Base-by-base conservation (phyloP, 2,329 filamentous ascomycete species). In the Lanzia echinophila region DNA sequence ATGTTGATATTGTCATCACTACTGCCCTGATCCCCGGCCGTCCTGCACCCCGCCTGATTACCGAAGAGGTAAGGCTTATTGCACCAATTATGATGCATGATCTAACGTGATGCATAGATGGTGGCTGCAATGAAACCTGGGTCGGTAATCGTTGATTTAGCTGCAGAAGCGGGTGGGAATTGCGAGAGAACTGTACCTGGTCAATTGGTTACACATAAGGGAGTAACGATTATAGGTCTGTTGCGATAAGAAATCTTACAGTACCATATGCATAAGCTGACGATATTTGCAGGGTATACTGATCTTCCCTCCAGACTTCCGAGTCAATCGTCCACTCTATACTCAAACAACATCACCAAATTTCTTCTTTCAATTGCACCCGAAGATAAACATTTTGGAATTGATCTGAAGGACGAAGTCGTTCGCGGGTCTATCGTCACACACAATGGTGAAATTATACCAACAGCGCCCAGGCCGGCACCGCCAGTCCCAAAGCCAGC, bases 261-360 rank as follows among this genome's bases (percentile, higher is more conserved):
- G 2, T 3, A 12, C 6, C 6, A n/a, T 2, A 12, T 50, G 17
- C 5, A 39, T 13, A 32, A 7, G 45, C 47, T 28, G 24, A 28
- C 24, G 4, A 28, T 28, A 2, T 6, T 4, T 17, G 11, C 2
- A 83, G 81, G 87, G 33, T 95, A 95, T 69, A 95, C 90, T 42
- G 90, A 96, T 70, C 77, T 95, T 28, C 90, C 90, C 0, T 95
- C 90, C 32, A 81, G 90, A 44, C 77, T 96, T 2, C 89, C 90
- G 0, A 95, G 90, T 0, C 90, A 96, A 69, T 89, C 90, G 0
- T 95, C 90, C 0, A 95, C 88, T 0, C 73, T 96, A 19, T 96
- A 95, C 70, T 94, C 88, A 2, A 96, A 95, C 77, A 96, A 96
- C 67, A 91, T 95, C 63, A 90, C 86, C 61, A 96, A 95, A 67